Conservation (phyloP, 2,329 filamentous ascomycete species). For the Capronia coronata region DNA sequence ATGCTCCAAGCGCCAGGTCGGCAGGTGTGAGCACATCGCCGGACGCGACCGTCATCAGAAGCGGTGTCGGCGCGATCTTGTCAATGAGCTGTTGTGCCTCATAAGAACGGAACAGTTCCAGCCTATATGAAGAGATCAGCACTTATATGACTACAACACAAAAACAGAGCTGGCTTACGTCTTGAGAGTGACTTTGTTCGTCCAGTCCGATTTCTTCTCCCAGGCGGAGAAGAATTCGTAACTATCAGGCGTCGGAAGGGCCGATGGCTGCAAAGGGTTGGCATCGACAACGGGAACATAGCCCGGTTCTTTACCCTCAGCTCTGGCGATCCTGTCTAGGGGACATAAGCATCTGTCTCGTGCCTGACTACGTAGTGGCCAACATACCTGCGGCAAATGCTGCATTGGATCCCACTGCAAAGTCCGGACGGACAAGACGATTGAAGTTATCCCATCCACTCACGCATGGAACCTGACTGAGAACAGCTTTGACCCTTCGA, state of each 20-base stretch:
- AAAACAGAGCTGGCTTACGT: conserved; percentile 21
- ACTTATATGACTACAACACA: conserved; percentile 12
- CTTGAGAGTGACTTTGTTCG: conserved; percentile 37
- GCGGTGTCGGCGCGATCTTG: conserved; percentile 36
- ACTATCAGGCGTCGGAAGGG: conserved; percentile 34
- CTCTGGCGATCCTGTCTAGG: conserved; percentile 30
- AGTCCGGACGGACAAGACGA: conserved; percentile 33
- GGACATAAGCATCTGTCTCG: conserved; percentile 1
- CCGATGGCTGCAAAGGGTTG: conserved; percentile 31
- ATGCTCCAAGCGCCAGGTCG: conserved; percentile 35
- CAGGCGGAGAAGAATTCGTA: conserved; percentile 34
- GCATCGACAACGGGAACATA: conserved; percentile 32
- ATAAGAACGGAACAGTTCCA: conserved; percentile 26
- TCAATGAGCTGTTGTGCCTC: conserved; percentile 32
- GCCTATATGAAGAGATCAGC: conserved; percentile 6
- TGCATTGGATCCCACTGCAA: conserved; percentile 28
- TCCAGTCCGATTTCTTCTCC: conserved; percentile 34
- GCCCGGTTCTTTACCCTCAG: conserved; percentile 31
- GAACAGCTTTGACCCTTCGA: conserved; percentile 37
- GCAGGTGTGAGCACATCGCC: conserved; percentile 34
- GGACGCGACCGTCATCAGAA: conserved; percentile 35
- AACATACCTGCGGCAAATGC: conserved; percentile 30
- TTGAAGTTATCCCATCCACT: conserved; percentile 36
- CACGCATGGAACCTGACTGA: conserved; percentile 37
- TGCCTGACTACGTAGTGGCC: not conserved